Evolutionary conservation across 2,329 filamentous ascomycete genomes (phyloP).

Genomic region (Pseudodiploospora longispora): DNA sequence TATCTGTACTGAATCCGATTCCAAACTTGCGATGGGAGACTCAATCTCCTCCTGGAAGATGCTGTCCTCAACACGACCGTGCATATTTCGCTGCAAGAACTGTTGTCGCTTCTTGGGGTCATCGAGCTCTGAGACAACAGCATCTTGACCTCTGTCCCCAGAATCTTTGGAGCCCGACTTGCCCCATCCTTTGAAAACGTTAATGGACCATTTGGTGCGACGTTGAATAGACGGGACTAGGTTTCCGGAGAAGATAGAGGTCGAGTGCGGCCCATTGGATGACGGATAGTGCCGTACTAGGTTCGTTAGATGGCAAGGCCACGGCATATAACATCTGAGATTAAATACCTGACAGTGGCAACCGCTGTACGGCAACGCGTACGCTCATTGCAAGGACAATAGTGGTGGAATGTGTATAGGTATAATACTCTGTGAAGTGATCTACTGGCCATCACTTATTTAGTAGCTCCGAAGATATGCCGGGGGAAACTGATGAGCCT

Average conservation of each 20-base stretch:
- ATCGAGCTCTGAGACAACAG: conserved; percentile 28
- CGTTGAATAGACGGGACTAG: conserved; percentile 18
- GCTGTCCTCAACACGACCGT: conserved; percentile 42
- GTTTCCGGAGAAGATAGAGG: neutral
- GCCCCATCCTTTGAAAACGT: conserved; percentile 30
- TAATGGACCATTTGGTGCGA: conserved; percentile 37
- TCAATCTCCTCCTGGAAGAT: conserved; percentile 55
- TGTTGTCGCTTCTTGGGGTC: conserved; percentile 33
- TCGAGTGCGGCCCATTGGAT: too few species aligned
- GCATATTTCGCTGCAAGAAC: conserved; percentile 31
- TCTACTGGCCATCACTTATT: neutral
- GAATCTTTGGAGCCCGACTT: conserved; percentile 22
- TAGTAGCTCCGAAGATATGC: neutral
- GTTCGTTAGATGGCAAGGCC: too few species aligned
- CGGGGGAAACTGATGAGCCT: neutral
- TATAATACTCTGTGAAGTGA: too few species aligned
- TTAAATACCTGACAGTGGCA: conserved; percentile 49
- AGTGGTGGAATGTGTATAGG: neutral
- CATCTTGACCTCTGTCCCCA: conserved; percentile 14
- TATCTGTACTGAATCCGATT: conserved; percentile 13
- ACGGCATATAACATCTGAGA: conserved; percentile 1
- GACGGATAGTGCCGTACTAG: too few species aligned
- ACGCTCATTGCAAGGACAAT: conserved; percentile 48
- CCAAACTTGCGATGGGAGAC: conserved; percentile 19
- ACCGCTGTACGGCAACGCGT: conserved; percentile 53